phyloP scores from a whole-genome alignment of 441 rosid species.

The Jatropha podagrica region DNA sequence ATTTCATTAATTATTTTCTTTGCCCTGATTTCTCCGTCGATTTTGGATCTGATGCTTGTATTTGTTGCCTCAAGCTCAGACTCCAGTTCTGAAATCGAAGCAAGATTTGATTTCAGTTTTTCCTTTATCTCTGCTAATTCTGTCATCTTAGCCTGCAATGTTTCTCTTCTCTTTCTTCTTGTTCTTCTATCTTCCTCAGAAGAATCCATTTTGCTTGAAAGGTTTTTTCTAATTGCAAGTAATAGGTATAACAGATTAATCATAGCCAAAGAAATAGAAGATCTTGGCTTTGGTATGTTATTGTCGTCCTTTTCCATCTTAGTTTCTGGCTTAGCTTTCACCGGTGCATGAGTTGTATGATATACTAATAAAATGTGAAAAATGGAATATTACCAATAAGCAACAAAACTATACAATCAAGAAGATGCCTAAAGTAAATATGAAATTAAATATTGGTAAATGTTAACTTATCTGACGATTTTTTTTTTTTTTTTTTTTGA shows the following conservation, averaged over 20 bases:
- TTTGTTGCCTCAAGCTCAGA: slow-evolving; percentile 37
- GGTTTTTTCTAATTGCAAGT: too few species aligned
- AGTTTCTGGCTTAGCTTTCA: neutral
- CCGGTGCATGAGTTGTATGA: neutral
- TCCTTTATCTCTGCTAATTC: slow-evolving; percentile 37
- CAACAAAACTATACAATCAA: neutral
- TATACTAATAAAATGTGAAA: too few species aligned
- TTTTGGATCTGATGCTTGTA: slow-evolving; percentile 3
- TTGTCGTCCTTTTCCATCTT: neutral
- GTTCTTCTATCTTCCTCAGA: slow-evolving; percentile 18
- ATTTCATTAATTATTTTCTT: slow-evolving; percentile 24
- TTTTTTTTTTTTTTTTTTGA: too few species aligned
- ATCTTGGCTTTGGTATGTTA: neutral
- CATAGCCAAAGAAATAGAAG: too few species aligned
- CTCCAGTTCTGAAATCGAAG: neutral
- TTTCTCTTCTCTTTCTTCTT: slow-evolving; percentile 4
- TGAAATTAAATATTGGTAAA: too few species aligned
- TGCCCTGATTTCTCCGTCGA: slow-evolving; percentile 26
- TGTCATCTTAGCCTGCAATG: slow-evolving; percentile 29
- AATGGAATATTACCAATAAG: too few species aligned
- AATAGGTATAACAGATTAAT: too few species aligned
- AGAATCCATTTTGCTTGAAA: neutral
- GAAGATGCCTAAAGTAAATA: too few species aligned
- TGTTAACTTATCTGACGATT: too few species aligned
- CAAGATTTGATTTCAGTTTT: slow-evolving; percentile 37